These are phyloP conservation scores for Aquilaria yunnanensis DNA, from an alignment of 345 rosid genomes.

Conservation along the genomic window DNA sequence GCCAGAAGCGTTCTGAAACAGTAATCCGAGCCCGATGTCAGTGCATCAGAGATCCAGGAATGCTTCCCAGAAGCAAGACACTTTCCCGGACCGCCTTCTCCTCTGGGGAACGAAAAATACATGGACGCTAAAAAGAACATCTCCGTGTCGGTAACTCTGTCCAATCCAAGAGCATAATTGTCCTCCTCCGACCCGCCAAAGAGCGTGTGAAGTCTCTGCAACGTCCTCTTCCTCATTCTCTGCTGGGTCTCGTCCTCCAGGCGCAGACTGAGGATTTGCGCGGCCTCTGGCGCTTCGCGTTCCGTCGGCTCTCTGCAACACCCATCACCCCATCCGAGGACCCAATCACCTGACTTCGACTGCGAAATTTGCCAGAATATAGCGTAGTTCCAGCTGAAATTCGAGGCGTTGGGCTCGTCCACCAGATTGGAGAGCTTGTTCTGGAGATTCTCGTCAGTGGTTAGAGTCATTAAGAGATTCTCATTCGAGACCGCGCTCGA, in stretches of 20 bases:
- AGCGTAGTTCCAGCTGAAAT: constrained; percentile 92
- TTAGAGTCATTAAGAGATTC: constrained; percentile 43
- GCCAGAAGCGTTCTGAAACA: constrained; percentile 79
- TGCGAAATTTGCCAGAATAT: constrained; percentile 82
- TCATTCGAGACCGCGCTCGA: constrained; percentile 59
- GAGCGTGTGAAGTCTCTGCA: constrained; percentile 44
- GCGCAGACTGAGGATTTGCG: constrained; percentile 32
- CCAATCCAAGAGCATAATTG: constrained; percentile 51
- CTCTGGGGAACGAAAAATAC: constrained; percentile 78
- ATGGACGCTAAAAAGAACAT: constrained; percentile 77
- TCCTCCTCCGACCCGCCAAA: constrained; percentile 61
- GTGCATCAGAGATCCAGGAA: constrained; percentile 52
- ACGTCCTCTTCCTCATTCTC: constrained; percentile 52
- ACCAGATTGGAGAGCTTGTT: constrained; percentile 87
- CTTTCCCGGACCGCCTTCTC: constrained; percentile 68
- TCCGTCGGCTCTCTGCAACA: constrained; percentile 54
- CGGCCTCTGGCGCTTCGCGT: constrained; percentile 58
- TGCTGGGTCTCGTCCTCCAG: constrained; percentile 63
- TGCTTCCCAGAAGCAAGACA: constrained; percentile 58
- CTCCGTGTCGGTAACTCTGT: constrained; percentile 81
- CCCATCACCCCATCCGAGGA: constrained; percentile 67
- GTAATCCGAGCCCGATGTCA: constrained; percentile 45
- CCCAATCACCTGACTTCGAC: constrained; percentile 64
- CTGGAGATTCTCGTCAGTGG: constrained; percentile 65
- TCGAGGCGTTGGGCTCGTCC: constrained; percentile 51